These are phyloP conservation scores for Tagetes erecta DNA, from an alignment of 129 eudicot genomes.

Conservation along the genomic window DNA sequence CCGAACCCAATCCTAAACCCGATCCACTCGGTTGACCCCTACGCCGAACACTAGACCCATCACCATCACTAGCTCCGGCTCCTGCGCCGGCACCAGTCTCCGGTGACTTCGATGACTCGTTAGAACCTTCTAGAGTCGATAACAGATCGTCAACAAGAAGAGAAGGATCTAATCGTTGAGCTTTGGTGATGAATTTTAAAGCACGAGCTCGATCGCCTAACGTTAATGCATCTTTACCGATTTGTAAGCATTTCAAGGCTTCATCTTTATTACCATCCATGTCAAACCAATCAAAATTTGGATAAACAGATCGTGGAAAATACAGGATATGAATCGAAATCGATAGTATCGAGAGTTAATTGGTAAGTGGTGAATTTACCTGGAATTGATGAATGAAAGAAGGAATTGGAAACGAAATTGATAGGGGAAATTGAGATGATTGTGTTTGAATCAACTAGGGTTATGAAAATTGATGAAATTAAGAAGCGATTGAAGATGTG, in stretches of 20 bases:
- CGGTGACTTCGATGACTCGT: conserved; percentile 26
- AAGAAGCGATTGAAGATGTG: background rate
- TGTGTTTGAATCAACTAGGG: background rate
- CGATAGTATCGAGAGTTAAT: background rate
- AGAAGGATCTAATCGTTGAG: conserved; percentile 72
- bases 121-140: conserved; percentile 20
- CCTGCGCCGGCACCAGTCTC: conserved; percentile 11
- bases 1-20: conserved; percentile 24
- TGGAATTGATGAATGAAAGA: conserved; percentile 9
- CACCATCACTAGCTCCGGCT: background rate
- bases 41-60: conserved; percentile 41
- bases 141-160: conserved; percentile 52
- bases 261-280: conserved; percentile 94
- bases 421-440: conserved; percentile 6
- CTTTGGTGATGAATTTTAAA: conserved; percentile 57
- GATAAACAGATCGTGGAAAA: conserved; percentile 1
- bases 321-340: conserved; percentile 5
- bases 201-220: conserved; percentile 69
- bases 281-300: background rate
- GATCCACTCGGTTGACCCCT: conserved; percentile 44
- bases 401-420: background rate
- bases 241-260: conserved; percentile 64
- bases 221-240: conserved; percentile 55
- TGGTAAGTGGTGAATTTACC: conserved; percentile 16
- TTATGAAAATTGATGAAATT: background rate